A percentile compares a stretch with the other conserved stretches of the same genome.
phyloP scores from a whole-genome alignment of 305 asterid species.

The Fraxinus greggii region DNA sequence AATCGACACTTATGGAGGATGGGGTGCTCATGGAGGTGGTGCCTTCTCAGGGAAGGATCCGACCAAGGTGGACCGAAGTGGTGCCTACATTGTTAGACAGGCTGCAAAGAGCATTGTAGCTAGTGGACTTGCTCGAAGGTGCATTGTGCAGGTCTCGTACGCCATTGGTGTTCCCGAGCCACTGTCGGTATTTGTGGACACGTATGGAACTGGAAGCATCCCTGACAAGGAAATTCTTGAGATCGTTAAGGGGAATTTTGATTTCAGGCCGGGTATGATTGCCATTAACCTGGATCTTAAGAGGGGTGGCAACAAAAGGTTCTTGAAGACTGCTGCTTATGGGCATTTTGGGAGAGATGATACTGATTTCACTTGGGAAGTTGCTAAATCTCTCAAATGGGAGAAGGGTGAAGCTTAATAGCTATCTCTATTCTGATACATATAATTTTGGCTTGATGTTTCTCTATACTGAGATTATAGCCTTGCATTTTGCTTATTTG shows the following conservation, averaged over 20 bases:
- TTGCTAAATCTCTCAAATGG: slow-evolving; percentile 43
- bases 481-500: not conserved
- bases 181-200: slow-evolving; percentile 39
- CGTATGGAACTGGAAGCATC: slow-evolving; percentile 41
- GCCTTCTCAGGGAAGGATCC: slow-evolving; percentile 40
- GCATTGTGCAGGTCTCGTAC: slow-evolving; percentile 47
- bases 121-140: slow-evolving; percentile 43
- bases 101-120: slow-evolving; percentile 49
- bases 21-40: slow-evolving; percentile 41
- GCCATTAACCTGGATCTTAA: slow-evolving; percentile 44
- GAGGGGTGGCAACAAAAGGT: slow-evolving; percentile 37
- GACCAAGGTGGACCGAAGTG: slow-evolving; percentile 40
- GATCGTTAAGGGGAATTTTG: slow-evolving; percentile 41
- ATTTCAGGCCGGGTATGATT: slow-evolving; percentile 50
- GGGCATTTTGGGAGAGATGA: slow-evolving; percentile 49
- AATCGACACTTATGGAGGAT: slow-evolving; percentile 35
- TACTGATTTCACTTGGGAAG: slow-evolving; percentile 52
- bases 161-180: slow-evolving; percentile 50
- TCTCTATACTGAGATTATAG: not conserved
- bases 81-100: slow-evolving; percentile 39
- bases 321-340: slow-evolving; percentile 50
- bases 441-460: not conserved
- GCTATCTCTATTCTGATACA: not conserved
- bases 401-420: slow-evolving; percentile 31
- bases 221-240: slow-evolving; percentile 38